These are phyloP conservation scores for Ochromonadaceae sp. DNA, from an alignment of 352 stramenopile species.

Conservation along the genomic window DNA sequence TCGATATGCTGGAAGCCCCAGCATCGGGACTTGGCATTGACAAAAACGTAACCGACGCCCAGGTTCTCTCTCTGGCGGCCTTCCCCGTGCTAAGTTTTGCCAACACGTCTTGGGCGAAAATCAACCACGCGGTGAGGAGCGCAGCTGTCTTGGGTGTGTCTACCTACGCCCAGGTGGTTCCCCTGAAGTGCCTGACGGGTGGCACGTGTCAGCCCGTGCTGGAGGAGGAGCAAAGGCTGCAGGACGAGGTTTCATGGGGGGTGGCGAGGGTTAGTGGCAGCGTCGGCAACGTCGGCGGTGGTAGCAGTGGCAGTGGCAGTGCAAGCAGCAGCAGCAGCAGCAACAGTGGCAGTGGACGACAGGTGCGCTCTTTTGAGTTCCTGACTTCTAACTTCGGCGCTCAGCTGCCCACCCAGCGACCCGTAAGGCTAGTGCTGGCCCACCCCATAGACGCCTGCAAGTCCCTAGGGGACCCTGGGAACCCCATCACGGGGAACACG, in stretches of 20 bases:
- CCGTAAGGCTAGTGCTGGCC: neutral
- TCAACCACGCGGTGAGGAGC: neutral
- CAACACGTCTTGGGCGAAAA: neutral
- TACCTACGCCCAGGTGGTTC: neutral
- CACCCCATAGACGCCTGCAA: neutral
- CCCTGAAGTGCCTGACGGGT: slow-evolving; percentile 5
- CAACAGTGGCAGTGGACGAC: too few relatives aligned
- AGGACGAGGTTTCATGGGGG: neutral
- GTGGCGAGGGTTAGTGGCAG: neutral
- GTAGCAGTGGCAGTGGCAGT: too few relatives aligned
- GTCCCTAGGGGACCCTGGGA: neutral
- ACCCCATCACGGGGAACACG: too few relatives aligned
- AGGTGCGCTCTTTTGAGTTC: slow-evolving; percentile 10
- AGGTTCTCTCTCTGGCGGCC: neutral
- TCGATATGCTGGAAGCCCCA: neutral
- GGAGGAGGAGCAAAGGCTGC: neutral
- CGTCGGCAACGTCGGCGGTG: neutral
- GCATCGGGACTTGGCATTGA: slow-evolving; percentile 7
- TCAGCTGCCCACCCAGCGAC: neutral
- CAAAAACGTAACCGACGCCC: neutral
- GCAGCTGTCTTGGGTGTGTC: too few relatives aligned
- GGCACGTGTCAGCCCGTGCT: neutral
- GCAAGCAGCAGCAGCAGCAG: too few relatives aligned
- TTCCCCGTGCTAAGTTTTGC: neutral
- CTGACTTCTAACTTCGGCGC: slow-evolving; percentile 8